Evolutionary conservation across 2,329 filamentous ascomycete genomes (phyloP).

Genomic region (Trichoderma breve): DNA sequence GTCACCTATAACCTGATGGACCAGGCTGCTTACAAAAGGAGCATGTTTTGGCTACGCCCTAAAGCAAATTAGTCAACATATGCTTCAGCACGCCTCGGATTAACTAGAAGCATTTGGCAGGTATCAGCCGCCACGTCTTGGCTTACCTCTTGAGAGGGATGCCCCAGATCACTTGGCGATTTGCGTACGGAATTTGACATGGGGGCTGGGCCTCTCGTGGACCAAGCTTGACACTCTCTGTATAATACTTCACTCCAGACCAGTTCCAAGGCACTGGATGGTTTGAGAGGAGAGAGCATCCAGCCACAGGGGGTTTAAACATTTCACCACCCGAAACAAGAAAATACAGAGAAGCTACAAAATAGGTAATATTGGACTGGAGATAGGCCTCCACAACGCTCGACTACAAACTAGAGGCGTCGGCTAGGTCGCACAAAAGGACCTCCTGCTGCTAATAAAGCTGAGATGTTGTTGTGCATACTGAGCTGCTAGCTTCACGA

Average conservation of each 20-base stretch:
- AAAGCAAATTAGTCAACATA: neutral
- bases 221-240: neutral
- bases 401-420: neutral
- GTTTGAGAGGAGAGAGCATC: neutral
- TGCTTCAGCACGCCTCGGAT: neutral
- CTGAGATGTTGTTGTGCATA: neutral
- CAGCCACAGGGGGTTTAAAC: neutral
- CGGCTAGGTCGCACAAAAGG: neutral
- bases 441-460: neutral
- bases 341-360: neutral
- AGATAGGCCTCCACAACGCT: neutral
- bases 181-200: neutral
- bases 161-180: conserved; percentile 6
- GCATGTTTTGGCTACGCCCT: neutral
- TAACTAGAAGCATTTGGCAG: neutral
- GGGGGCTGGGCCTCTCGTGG: neutral
- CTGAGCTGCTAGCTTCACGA: neutral
- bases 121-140: neutral
- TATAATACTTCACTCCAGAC: neutral
- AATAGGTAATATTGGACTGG: neutral
- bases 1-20: neutral
- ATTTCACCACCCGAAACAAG: neutral
- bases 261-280: neutral
- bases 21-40: neutral
- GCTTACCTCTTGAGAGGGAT: neutral